Evolutionary conservation across 2,329 filamentous ascomycete genomes (phyloP), one percentile per base, ranked within the genome.

Genomic region (Exophiala lecanii-corni): DNA sequence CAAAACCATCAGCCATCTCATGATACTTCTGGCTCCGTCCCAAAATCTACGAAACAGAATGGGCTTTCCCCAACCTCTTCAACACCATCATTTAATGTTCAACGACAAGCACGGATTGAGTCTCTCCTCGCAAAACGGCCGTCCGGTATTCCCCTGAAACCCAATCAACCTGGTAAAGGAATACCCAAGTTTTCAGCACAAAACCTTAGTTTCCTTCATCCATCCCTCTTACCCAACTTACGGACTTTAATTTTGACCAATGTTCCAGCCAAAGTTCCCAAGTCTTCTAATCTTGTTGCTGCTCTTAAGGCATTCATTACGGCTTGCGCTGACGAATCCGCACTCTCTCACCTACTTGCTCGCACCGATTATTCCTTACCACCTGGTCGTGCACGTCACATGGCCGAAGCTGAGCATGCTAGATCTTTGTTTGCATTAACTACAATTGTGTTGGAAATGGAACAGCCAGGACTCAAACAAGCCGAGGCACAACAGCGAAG

Each of bases 321-420:
- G 39, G 68, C 72, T 32, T 80, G 76, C 52, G 75, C 76, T 10
- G 69, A 74, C 41, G 77, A 81, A 61, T 59, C 69, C 1, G 57
- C 68, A 9, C 67, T 79, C 7, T 75, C 77, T 15, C 67, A 61
- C 3, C 65, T 74, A 9, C 69, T 74, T 53, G 76, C 78, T 2
- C 63, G 62, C 25, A 69, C 72, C n/a, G 74, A 78, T 39, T 81
- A 80, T 53, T 70, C 72, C 1, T 63, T 80, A 2, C 76, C 77
- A n/a, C 76, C 77, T 2, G 77, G 76, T 2, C 67, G 71, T 34
- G 68, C 67, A 47, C 70, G 75, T 5, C 62, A 65, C 5, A 61
- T 64, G 28, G 70, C 74, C 7, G 70, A 75, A 51, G 62, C 65
- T 32, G 67, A 74, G 45, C 67, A 70, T 16, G 69, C 73, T 2